Percentiles rank a stretch among this genome's conserved stretches.
Evolutionary conservation across 805 yeast species (phyloP).

Genomic region (Lipomyces oligophaga): DNA sequence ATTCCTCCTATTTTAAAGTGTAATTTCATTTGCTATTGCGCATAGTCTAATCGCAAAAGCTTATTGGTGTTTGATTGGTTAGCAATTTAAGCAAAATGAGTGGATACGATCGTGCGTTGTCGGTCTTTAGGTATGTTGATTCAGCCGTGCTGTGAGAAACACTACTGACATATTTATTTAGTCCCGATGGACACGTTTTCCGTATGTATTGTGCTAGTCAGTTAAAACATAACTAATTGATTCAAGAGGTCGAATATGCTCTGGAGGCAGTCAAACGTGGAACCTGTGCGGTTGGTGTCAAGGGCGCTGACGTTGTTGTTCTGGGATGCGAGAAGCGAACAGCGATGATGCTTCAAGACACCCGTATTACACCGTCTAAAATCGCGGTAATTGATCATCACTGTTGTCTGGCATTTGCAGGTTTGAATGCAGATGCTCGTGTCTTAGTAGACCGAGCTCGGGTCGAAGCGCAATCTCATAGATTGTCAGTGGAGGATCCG

Average conservation of each 20-base stretch:
- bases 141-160: not conserved
- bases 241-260: constrained; percentile 86
- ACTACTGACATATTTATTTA: constrained; percentile 30
- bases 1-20: no score
- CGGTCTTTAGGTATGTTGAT: constrained; percentile 81
- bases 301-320: constrained; percentile 83
- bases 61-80: no score
- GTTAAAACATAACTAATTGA: not conserved
- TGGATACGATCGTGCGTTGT: constrained; percentile 98
- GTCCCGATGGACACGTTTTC: constrained; percentile 98
- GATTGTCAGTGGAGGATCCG: constrained; percentile 90
- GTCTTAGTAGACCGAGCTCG: constrained; percentile 92
- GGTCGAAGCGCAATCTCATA: constrained; percentile 92
- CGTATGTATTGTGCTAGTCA: constrained; percentile 46
- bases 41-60: no score
- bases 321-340: constrained; percentile 96
- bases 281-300: constrained; percentile 96
- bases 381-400: constrained; percentile 89
- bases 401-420: constrained; percentile 90
- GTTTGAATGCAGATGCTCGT: constrained; percentile 97
- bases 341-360: constrained; percentile 91
- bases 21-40: no score
- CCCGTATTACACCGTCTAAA: constrained; percentile 92
- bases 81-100: constrained; percentile 67
- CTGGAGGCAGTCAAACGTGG: constrained; percentile 97